phyloP scores from a whole-genome alignment of 352 stramenopile genomes.

The Phytophthora niederhauseri region DNA sequence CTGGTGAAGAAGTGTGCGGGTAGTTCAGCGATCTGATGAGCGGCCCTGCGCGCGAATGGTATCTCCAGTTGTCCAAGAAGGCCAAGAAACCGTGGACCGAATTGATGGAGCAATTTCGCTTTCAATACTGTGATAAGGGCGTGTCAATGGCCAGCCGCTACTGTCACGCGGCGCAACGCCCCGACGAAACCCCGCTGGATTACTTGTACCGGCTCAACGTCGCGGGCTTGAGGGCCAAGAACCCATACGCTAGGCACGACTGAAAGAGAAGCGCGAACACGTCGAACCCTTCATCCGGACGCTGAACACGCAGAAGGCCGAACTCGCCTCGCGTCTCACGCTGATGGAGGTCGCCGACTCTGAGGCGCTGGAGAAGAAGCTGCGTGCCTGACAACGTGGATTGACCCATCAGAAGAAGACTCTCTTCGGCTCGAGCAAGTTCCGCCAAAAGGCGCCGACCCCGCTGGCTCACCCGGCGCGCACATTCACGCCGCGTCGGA shows the following conservation, averaged over 20 bases:
- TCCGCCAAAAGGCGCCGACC: slow-evolving; percentile 8
- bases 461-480: not conserved
- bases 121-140: slow-evolving; percentile 24
- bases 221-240: no score
- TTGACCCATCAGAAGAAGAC: slow-evolving; percentile 3
- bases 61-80: slow-evolving; percentile 4
- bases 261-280: no score
- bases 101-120: no score
- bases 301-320: no score
- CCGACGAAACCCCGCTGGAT: no score
- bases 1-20: slow-evolving; percentile 2
- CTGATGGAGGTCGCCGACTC: no score
- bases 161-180: no score
- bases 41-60: slow-evolving; percentile 16
- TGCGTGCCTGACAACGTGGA: slow-evolving; percentile 8
- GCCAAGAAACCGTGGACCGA: not conserved
- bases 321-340: no score
- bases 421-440: slow-evolving; percentile 9
- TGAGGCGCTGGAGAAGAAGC: slow-evolving; percentile 12
- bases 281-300: no score
- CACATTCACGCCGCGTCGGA: not conserved
- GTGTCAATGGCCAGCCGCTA: slow-evolving; percentile 11
- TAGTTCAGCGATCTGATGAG: slow-evolving; percentile 20
- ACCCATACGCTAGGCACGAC: no score
- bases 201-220: no score